Evolutionary conservation across 192 early-diverging fungal genomes (phyloP), one percentile per base, ranked within the genome.

Genomic region (Diversispora epigaea): DNA sequence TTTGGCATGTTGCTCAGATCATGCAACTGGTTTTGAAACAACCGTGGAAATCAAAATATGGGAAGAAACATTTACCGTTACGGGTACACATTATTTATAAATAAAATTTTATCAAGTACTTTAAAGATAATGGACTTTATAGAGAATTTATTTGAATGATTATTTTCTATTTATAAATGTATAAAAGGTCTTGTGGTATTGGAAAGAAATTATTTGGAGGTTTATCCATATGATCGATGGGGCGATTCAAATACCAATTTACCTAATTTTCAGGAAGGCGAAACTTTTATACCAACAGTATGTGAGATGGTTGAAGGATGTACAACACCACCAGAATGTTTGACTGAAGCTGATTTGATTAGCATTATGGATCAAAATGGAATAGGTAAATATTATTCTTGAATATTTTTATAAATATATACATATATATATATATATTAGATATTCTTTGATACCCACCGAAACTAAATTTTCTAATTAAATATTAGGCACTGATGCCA

Each of bases 221-320:
- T 99, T 1, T 99, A 97, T 77, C 83, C 90, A 0, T 99, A 91
- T 79, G 97, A 99, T 60, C 88, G 87, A 47, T 99, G 97, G 97
- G 78, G 82, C 54, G 91, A 88, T 10, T 83, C 83, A 7, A 83
- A 86, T 32, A 32, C 25, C 25, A 32, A 32, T 0, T 85, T 99
- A 11, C 93, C 94, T 0, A 77, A 85, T 25, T 99, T 95, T 72
- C 54, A 71, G 0, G 76, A 84, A 71, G 88, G 91, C 4, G 89
- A 97, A 41, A 73, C 73, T 6, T 90, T 97, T 77, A 79, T 81
- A 43, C 95, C 96, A 1, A 82, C 86, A 1, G 76, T 72, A 8
- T 77, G 96, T 10, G 81, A 88, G 22, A 91, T 97, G 89, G 82
- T 77, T 21, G 72, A 79, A 3, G 92, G 93, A 1, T 58, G 61